Evolutionary conservation across 2,329 filamentous ascomycete species (phyloP).

Genomic region (Cercospora sesami): DNA sequence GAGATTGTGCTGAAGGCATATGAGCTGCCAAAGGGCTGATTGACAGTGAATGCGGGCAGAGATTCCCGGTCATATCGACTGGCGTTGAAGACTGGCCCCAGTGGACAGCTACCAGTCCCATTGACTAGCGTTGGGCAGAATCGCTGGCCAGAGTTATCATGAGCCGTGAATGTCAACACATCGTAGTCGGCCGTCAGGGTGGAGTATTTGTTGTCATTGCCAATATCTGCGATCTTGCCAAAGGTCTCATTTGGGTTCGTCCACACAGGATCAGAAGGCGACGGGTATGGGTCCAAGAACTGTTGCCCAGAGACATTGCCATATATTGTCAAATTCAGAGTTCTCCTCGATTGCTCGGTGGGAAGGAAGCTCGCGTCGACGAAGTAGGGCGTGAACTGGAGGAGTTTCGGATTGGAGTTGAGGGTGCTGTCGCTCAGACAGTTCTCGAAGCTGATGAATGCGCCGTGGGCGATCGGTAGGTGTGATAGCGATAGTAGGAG

Average conservation of each 20-base stretch:
- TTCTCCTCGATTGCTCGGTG: constrained; percentile 61
- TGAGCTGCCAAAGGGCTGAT: constrained; percentile 72
- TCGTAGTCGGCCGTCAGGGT: constrained; percentile 72
- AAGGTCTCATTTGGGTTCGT: constrained; percentile 58
- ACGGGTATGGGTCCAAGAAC: constrained; percentile 58
- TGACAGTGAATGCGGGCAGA: constrained; percentile 72
- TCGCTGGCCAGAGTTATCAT: constrained; percentile 48
- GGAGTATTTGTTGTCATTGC: constrained; percentile 65
- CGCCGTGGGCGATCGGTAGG: constrained; percentile 57
- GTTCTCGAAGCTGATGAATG: constrained; percentile 76
- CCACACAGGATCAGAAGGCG: constrained; percentile 61
- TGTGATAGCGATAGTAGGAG: constrained; percentile 37
- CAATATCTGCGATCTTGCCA: constrained; percentile 75
- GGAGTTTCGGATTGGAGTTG: constrained; percentile 56
- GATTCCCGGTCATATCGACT: constrained; percentile 54
- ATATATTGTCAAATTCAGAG: constrained; percentile 76
- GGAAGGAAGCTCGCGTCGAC: constrained; percentile 68
- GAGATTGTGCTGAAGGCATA: constrained; percentile 85
- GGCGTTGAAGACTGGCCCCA: constrained; percentile 69
- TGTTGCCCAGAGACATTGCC: constrained; percentile 84
- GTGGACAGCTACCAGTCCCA: constrained; percentile 63
- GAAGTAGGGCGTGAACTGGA: constrained; percentile 78
- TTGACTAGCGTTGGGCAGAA: constrained; percentile 68
- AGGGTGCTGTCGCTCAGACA: constrained; percentile 66
- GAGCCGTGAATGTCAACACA: constrained; percentile 76